These are phyloP conservation scores for Bolboschoenus planiculmis DNA, from an alignment of 176 grass and related monocot species.

Conservation along the genomic window DNA sequence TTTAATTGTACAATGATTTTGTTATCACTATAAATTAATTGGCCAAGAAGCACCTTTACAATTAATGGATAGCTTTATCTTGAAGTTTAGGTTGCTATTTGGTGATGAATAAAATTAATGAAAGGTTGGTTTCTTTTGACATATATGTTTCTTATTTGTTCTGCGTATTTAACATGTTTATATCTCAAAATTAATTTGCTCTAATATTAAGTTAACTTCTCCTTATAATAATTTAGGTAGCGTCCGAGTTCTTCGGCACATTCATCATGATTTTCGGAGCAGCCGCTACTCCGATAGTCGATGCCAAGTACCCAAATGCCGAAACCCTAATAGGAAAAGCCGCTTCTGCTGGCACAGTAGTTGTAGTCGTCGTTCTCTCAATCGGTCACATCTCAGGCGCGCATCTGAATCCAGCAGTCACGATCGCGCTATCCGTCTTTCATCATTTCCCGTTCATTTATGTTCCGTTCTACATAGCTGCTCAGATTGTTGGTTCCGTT, in stretches of 20 bases:
- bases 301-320: conserved; percentile 37
- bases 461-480: conserved; percentile 32
- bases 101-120: too few relatives aligned
- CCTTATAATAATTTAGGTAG: conserved; percentile 17
- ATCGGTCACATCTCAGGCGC: conserved; percentile 60
- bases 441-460: conserved; percentile 49
- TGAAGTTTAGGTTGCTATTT: too few relatives aligned
- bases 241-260: conserved; percentile 60
- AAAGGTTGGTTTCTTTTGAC: too few relatives aligned
- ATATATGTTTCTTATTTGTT: too few relatives aligned
- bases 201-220: neutral
- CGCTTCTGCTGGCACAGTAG: conserved; percentile 34
- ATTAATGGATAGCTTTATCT: too few relatives aligned
- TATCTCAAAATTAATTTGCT: too few relatives aligned
- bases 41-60: too few relatives aligned
- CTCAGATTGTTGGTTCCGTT: conserved; percentile 43
- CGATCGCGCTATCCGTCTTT: conserved; percentile 40
- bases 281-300: conserved; percentile 44
- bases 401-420: conserved; percentile 65
- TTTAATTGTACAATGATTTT: too few relatives aligned
- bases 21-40: too few relatives aligned
- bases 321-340: conserved; percentile 54
- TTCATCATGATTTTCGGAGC: conserved; percentile 65
- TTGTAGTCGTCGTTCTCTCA: conserved; percentile 46
- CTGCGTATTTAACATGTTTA: too few relatives aligned